Evolutionary conservation across 139 green algal genomes (phyloP).

Genomic region (Volvox africanus): DNA sequence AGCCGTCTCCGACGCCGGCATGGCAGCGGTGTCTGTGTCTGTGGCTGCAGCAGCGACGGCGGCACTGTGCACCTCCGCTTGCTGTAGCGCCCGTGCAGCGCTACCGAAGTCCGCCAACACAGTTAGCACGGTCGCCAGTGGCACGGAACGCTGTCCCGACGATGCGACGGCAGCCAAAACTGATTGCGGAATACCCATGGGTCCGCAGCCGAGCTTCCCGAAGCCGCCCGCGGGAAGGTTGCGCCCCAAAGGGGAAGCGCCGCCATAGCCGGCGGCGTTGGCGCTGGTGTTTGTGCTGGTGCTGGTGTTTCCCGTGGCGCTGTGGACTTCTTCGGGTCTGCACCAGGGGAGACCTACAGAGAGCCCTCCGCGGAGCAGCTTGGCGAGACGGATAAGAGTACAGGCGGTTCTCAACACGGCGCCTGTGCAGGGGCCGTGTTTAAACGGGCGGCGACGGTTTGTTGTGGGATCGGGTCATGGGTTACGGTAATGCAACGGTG

Average conservation of each 20-base stretch:
- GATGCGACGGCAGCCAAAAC: background rate
- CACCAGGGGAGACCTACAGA: background rate
- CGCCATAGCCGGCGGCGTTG: background rate
- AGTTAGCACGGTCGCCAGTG: background rate
- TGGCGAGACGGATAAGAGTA: background rate
- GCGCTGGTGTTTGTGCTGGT: background rate
- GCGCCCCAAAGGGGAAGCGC: too few relatives aligned
- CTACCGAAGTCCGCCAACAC: background rate
- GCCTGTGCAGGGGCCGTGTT: background rate
- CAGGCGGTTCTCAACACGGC: background rate
- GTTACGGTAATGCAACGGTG: too few relatives aligned
- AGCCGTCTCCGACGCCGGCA: background rate
- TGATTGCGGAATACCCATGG: too few relatives aligned
- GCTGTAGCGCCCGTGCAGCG: constrained; percentile 15
- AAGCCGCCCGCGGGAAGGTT: too few relatives aligned
- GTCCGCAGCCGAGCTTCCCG: too few relatives aligned
- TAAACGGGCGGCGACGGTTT: too few relatives aligned
- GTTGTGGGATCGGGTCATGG: too few relatives aligned
- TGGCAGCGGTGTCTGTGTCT: background rate
- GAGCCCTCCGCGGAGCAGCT: background rate
- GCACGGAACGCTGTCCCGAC: background rate
- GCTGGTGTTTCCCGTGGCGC: too few relatives aligned
- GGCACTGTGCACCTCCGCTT: background rate
- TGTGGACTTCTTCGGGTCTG: too few relatives aligned
- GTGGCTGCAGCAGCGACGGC: background rate